Evolutionary conservation across 1,284 basidiomycete species (phyloP).

Genomic region (Trichosporon sp.): DNA sequence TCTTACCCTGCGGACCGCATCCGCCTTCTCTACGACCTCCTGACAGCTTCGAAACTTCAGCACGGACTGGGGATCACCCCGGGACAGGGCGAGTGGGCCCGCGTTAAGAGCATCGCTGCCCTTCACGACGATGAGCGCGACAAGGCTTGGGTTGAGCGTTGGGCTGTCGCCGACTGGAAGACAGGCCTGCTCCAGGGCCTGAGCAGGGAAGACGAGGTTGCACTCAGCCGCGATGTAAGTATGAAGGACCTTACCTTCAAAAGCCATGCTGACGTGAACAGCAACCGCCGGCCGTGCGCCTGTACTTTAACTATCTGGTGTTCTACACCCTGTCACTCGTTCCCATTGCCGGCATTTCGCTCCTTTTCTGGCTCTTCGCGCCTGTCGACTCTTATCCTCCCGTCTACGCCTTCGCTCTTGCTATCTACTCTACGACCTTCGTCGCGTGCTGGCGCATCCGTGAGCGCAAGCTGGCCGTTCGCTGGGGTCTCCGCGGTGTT

Average conservation of each 20-base stretch:
- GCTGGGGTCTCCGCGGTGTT: conserved; percentile 67
- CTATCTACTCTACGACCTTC: conserved; percentile 75
- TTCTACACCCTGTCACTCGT: conserved; percentile 72
- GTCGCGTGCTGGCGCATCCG: conserved; percentile 83
- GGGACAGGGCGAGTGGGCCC: conserved; percentile 63
- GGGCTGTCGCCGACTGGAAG: conserved; percentile 49
- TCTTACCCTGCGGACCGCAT: conserved; percentile 55
- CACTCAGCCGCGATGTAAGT: conserved; percentile 32
- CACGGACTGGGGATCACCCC: conserved; percentile 75
- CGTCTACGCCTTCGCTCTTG: conserved; percentile 64
- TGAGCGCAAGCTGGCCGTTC: conserved; percentile 70
- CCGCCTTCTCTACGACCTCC: conserved; percentile 68
- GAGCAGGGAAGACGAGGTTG: conserved; percentile 53
- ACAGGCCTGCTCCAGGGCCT: conserved; percentile 54
- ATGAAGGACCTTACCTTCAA: conserved; percentile 39
- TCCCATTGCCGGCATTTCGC: conserved; percentile 49
- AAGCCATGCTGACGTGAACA: conserved; percentile 43
- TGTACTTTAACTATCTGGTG: conserved; percentile 84
- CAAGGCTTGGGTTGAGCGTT: conserved; percentile 39
- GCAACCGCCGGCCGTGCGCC: conserved; percentile 81
- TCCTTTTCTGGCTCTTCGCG: conserved; percentile 50
- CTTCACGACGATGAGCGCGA: conserved; percentile 71
- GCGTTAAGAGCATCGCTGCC: conserved; percentile 70
- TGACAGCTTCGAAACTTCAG: conserved; percentile 64
- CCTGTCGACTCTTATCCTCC: conserved; percentile 61